Percentiles rank a stretch among this genome's conserved stretches.
phyloP scores from a whole-genome alignment of 169 alveolate genomes.

The Eimeria brunetti region DNA sequence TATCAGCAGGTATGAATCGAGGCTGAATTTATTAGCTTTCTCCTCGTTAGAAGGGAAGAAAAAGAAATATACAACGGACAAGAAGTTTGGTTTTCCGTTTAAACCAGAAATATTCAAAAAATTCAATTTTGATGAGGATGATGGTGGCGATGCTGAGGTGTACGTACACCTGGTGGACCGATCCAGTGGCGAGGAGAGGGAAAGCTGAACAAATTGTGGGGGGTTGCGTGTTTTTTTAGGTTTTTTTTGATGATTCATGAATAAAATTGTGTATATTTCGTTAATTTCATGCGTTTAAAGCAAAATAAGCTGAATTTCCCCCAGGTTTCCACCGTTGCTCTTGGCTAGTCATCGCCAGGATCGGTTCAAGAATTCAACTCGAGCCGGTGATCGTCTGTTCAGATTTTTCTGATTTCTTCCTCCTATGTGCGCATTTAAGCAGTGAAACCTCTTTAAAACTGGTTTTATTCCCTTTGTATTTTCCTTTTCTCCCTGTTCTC shows the following conservation, averaged over 20 bases:
- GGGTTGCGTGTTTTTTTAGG: not conserved
- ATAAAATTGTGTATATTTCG: not conserved
- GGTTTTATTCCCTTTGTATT: not conserved
- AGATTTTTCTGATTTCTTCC: not conserved
- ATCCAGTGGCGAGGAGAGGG: not conserved
- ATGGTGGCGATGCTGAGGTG: not conserved
- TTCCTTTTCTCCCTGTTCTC: not conserved
- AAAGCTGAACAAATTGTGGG: not conserved
- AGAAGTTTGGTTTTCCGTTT: not conserved
- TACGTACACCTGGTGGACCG: not conserved
- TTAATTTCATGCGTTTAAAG: not conserved
- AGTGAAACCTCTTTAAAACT: not conserved
- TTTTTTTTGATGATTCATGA: too few relatives aligned
- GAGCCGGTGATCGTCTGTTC: not conserved
- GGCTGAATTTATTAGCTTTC: too few relatives aligned
- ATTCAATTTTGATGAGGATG: not conserved
- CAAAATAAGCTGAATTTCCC: not conserved
- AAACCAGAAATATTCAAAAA: not conserved
- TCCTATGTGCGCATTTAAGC: not conserved
- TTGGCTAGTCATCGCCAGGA: slow-evolving; percentile 5
- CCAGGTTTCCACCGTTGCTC: not conserved
- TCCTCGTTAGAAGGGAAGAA: too few relatives aligned
- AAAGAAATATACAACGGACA: not conserved
- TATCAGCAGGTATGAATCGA: too few relatives aligned
- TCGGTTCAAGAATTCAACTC: not conserved